phyloP scores from a whole-genome alignment of 768 basidiomycete genomes.

The Mycena alexandri region DNA sequence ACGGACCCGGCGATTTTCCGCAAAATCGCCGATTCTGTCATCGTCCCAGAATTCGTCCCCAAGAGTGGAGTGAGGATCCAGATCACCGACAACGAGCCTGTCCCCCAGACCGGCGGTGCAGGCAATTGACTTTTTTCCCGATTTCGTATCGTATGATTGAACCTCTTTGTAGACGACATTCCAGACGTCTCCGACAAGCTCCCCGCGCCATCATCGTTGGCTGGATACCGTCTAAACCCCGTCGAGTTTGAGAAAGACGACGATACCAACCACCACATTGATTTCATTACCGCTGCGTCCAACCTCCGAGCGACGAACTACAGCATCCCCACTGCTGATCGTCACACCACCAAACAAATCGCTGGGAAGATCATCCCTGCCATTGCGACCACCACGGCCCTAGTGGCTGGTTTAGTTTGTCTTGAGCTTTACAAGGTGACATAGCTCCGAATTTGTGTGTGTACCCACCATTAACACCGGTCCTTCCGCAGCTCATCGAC shows the following conservation, averaged over 20 bases:
- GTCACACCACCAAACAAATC: slow-evolving; percentile 96
- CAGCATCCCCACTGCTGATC: slow-evolving; percentile 86
- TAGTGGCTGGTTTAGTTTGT: slow-evolving; percentile 96
- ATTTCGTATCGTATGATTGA: slow-evolving; percentile 9
- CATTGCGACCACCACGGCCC: slow-evolving; percentile 97
- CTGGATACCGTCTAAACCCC: slow-evolving; percentile 94
- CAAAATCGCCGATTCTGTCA: slow-evolving; percentile 84
- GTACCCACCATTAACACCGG: slow-evolving; percentile 18
- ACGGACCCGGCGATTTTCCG: slow-evolving; percentile 84
- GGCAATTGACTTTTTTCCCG: slow-evolving; percentile 46
- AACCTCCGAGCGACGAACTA: slow-evolving; percentile 98
- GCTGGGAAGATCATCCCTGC: slow-evolving; percentile 99
- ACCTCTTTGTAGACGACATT: slow-evolving; percentile 60
- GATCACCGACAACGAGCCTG: slow-evolving; percentile 92
- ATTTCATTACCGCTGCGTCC: slow-evolving; percentile 97
- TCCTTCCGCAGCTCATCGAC: slow-evolving; percentile 83
- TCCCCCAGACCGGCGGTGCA: slow-evolving; percentile 64
- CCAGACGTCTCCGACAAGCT: slow-evolving; percentile 74
- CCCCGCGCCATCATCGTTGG: slow-evolving; percentile 91
- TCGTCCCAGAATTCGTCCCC: slow-evolving; percentile 94
- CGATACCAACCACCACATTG: slow-evolving; percentile 97
- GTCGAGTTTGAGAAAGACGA: slow-evolving; percentile 99
- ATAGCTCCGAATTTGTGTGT: background rate
- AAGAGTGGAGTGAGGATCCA: slow-evolving; percentile 94
- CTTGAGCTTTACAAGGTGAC: slow-evolving; percentile 95